phyloP scores from a whole-genome alignment of 192 early-diverging fungal genomes.

The Chytriomyces hyalinus region DNA sequence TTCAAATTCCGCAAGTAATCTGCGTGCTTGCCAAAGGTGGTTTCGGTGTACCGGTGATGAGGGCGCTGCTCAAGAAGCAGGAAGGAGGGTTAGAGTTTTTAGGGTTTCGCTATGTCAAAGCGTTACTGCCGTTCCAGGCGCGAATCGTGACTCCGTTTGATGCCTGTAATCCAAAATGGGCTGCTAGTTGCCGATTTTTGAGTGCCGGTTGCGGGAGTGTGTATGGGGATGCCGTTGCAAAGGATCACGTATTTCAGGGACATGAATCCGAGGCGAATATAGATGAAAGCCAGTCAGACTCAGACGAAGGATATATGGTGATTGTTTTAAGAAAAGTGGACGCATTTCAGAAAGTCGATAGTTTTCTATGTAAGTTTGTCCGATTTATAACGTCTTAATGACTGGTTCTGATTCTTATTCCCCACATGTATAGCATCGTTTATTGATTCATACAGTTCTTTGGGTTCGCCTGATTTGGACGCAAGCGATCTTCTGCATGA shows the following conservation, averaged over 20 bases:
- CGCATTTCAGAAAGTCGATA: slow-evolving; percentile 2
- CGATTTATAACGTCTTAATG: neutral
- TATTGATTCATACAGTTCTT: slow-evolving; percentile 9
- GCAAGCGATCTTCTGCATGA: neutral
- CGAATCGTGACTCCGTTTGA: slow-evolving; percentile 13
- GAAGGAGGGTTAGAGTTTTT: neutral
- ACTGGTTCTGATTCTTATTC: neutral
- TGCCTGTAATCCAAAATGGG: slow-evolving; percentile 8
- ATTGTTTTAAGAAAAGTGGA: slow-evolving; percentile 10
- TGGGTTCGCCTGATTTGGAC: neutral
- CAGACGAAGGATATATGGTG: slow-evolving; percentile 12
- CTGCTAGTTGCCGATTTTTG: neutral
- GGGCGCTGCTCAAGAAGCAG: neutral
- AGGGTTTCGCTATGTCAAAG: neutral
- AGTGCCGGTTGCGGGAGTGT: neutral
- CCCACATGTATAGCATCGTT: slow-evolving; percentile 1
- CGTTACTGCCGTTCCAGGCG: slow-evolving; percentile 2
- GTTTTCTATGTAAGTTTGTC: slow-evolving; percentile 1
- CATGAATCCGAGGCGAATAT: neutral
- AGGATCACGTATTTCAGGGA: neutral
- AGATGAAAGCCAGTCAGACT: neutral
- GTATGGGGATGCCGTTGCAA: neutral
- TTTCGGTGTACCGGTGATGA: slow-evolving; percentile 25
- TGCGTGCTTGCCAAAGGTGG: slow-evolving; percentile 29
- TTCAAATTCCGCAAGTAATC: neutral